phyloP scores from a whole-genome alignment of 345 rosid species.

The Eucalyptus guilfoylei region DNA sequence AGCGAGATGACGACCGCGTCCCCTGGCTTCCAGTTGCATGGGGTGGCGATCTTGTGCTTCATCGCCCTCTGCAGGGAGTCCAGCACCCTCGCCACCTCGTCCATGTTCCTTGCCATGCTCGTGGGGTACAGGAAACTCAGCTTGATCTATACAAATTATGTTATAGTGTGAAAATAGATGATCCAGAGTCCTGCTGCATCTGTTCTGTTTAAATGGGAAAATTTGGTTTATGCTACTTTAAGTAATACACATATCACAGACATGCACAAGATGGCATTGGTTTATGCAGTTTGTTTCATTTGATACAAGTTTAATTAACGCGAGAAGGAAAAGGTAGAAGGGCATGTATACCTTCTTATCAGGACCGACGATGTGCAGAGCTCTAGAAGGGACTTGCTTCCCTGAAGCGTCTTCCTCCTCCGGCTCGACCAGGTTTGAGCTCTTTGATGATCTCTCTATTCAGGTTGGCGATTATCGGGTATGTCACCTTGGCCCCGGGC shows the following conservation, averaged over 20 bases:
- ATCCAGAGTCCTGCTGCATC: not conserved
- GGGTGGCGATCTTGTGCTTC: slow-evolving; percentile 58
- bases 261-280: no score
- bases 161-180: not conserved
- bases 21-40: slow-evolving; percentile 74
- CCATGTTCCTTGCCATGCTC: slow-evolving; percentile 62
- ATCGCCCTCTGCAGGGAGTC: slow-evolving; percentile 47
- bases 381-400: slow-evolving; percentile 40
- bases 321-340: not conserved
- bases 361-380: slow-evolving; percentile 58
- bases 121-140: slow-evolving; percentile 71
- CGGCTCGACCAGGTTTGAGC: slow-evolving; percentile 80
- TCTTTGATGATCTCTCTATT: slow-evolving; percentile 36
- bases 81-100: slow-evolving; percentile 54
- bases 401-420: slow-evolving; percentile 38
- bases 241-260: not conserved
- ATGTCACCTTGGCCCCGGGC: slow-evolving; percentile 30
- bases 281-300: not conserved
- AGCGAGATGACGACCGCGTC: slow-evolving; percentile 63
- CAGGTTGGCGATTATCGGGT: slow-evolving; percentile 63
- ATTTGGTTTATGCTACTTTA: no score
- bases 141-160: slow-evolving; percentile 23
- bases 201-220: not conserved
- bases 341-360: slow-evolving; percentile 33
- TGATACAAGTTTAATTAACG: not conserved